Percentiles rank a stretch among this genome's conserved stretches.
Conservation (phyloP, 805 yeast species). For the Ogataea sp. region DNA sequence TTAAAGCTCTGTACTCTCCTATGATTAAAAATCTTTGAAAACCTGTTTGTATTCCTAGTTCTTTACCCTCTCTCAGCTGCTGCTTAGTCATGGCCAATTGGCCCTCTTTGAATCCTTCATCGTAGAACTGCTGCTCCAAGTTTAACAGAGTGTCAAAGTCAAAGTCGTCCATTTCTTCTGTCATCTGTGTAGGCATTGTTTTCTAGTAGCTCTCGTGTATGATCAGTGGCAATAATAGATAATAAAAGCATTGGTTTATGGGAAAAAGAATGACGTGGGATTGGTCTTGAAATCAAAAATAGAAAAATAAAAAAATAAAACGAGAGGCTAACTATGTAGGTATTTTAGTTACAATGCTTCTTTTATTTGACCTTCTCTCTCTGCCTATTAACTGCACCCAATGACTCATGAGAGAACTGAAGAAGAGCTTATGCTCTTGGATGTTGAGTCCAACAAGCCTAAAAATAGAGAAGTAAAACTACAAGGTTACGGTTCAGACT, state of each 20-base stretch:
- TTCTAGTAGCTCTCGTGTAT: not conserved
- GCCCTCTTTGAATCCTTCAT: constrained; percentile 70
- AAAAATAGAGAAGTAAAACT: constrained; percentile 5
- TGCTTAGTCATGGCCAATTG: constrained; percentile 47
- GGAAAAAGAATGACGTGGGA: no score
- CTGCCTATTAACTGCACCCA: no score
- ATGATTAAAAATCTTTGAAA: constrained; percentile 61
- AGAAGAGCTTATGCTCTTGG: constrained; percentile 11
- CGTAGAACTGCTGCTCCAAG: constrained; percentile 55
- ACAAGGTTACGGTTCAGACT: constrained; percentile 15
- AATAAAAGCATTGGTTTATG: no score
- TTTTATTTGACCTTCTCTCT: no score
- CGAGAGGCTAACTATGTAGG: no score
- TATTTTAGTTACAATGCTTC: no score
- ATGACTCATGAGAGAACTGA: constrained; percentile 2
- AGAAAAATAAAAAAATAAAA: no score
- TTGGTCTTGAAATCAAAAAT: no score
- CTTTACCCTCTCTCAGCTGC: constrained; percentile 71
- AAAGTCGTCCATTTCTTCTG: constrained; percentile 25
- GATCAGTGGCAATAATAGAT: no score
- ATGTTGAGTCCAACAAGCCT: constrained; percentile 8
- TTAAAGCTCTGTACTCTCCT: constrained; percentile 58
- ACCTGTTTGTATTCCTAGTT: constrained; percentile 75
- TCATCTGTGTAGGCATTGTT: constrained; percentile 11
- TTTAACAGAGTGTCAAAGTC: constrained; percentile 50